Evolutionary conservation across 352 stramenopile genomes (phyloP).

Genomic region (Ophiocytium majus): DNA sequence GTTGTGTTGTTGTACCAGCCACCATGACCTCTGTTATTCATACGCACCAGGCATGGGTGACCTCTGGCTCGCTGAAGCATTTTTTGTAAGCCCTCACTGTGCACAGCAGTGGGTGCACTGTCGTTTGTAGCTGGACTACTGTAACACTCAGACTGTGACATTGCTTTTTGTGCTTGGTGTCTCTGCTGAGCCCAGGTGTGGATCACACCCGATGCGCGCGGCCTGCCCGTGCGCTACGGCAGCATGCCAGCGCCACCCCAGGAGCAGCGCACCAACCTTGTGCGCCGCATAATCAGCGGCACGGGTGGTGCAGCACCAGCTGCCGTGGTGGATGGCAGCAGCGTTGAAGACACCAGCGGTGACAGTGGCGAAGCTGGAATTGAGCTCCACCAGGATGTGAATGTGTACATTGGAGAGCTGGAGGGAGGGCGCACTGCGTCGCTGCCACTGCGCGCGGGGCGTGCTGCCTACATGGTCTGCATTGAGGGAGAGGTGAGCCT

Average conservation of each 20-base stretch:
- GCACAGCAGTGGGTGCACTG: too few relatives aligned
- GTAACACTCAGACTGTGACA: too few relatives aligned
- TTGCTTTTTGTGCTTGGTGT: too few relatives aligned
- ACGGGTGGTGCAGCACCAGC: slow-evolving; percentile 21
- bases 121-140: too few relatives aligned
- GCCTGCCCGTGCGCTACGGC: slow-evolving; percentile 65
- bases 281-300: slow-evolving; percentile 62
- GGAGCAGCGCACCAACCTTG: slow-evolving; percentile 33
- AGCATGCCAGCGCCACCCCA: slow-evolving; percentile 45
- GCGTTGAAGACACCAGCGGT: too few relatives aligned
- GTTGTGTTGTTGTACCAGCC: too few relatives aligned
- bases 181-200: slow-evolving; percentile 74
- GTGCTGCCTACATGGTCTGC: slow-evolving; percentile 66
- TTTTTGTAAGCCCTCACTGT: too few relatives aligned
- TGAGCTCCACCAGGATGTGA: slow-evolving; percentile 65
- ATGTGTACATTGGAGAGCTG: slow-evolving; percentile 65
- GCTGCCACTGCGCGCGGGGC: slow-evolving; percentile 56
- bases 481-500: slow-evolving; percentile 62
- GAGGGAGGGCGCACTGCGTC: slow-evolving; percentile 56
- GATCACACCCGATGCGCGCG: slow-evolving; percentile 59
- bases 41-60: not conserved
- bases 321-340: too few relatives aligned
- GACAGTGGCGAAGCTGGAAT: too few relatives aligned
- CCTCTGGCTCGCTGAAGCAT: too few relatives aligned
- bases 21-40: not conserved